Conservation (phyloP, 345 rosid species). For the Moricandia arvensis region DNA sequence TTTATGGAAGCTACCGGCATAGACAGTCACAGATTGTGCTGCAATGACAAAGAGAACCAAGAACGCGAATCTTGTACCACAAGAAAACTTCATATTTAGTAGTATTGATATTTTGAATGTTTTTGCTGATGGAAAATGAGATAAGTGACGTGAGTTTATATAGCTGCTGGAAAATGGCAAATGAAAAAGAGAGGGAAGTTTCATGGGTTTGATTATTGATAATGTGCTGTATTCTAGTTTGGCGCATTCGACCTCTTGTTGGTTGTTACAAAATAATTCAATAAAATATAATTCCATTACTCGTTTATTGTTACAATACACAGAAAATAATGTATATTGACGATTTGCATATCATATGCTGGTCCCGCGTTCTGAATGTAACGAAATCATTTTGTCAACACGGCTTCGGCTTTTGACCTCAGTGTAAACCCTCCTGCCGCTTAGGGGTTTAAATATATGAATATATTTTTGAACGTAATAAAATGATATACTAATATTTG, state of each 20-base stretch:
- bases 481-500: too few species aligned
- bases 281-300: constrained; percentile 19
- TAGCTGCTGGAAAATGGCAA: constrained; percentile 11
- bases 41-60: constrained; percentile 28
- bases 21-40: constrained; percentile 12
- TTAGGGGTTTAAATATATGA: too few species aligned
- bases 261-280: constrained; percentile 25
- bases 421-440: too few species aligned
- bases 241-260: constrained; percentile 18
- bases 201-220: constrained; percentile 25
- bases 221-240: constrained; percentile 23
- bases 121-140: constrained; percentile 15
- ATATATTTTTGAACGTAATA: too few species aligned
- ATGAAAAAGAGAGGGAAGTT: constrained; percentile 22
- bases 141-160: constrained; percentile 15
- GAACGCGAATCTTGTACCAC: constrained; percentile 9
- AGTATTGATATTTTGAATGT: neutral
- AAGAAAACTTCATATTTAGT: constrained; percentile 29
- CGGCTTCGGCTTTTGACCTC: constrained; percentile 16
- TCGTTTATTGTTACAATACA: constrained; percentile 20
- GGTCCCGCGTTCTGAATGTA: constrained; percentile 16
- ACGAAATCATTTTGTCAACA: constrained; percentile 18
- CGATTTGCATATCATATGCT: constrained; percentile 8
- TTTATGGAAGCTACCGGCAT: constrained; percentile 36
- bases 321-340: constrained; percentile 27